These are phyloP conservation scores for Hypoxylon sp. DNA, from an alignment of 2,329 filamentous ascomycete genomes.

Conservation along the genomic window DNA sequence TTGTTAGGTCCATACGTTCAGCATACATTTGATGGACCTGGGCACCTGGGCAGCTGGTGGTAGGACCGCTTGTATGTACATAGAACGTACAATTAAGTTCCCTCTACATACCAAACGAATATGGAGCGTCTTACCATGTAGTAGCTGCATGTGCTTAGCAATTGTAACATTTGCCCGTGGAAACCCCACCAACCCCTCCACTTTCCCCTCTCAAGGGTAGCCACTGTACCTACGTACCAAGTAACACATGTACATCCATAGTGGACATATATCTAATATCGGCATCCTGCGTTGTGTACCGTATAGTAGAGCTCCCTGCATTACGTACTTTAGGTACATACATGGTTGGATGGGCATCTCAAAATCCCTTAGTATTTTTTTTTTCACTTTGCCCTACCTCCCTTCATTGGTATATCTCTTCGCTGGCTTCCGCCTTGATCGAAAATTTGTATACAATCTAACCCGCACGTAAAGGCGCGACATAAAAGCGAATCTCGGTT, in stretches of 20 bases:
- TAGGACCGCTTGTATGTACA: background rate
- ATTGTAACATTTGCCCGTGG: background rate
- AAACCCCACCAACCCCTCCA: conserved; percentile 18
- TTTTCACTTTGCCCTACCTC: conserved; percentile 2
- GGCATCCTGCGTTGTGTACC: background rate
- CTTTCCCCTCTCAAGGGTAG: conserved; percentile 17
- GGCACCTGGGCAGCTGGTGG: background rate
- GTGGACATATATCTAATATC: conserved; percentile 3
- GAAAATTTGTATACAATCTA: background rate
- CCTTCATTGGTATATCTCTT: background rate
- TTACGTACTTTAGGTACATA: conserved; percentile 7
- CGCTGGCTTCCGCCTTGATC: background rate
- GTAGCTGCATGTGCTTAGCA: conserved; percentile 1
- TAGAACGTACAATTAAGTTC: background rate
- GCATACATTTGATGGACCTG: too few relatives aligned
- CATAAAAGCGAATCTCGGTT: background rate
- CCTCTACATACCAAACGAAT: background rate
- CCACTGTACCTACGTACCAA: background rate
- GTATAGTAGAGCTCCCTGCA: background rate
- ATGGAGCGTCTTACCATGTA: too few relatives aligned
- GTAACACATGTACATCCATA: background rate
- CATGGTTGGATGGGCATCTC: conserved; percentile 11
- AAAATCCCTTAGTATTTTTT: conserved; percentile 18
- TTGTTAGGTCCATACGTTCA: background rate
- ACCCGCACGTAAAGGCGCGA: background rate